Conservation (phyloP, 2,329 filamentous ascomycete genomes). For the Keithomyces neogunnii region DNA sequence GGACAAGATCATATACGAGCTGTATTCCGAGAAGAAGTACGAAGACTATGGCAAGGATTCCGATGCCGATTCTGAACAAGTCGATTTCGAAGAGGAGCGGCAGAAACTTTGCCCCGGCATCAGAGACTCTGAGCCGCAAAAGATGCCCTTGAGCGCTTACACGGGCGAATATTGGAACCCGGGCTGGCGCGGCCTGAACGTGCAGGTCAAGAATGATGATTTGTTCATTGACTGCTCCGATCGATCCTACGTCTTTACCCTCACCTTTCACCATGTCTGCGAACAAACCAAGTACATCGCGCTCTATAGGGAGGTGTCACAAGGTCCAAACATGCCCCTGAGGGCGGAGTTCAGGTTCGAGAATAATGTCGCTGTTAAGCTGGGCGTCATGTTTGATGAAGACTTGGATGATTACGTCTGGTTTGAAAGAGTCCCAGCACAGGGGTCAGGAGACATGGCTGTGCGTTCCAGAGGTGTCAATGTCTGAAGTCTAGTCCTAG, state of each 20-base stretch:
- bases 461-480: background rate
- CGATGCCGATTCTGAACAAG: background rate
- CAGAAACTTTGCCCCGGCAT: conserved; percentile 6
- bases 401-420: conserved; percentile 12
- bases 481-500: background rate
- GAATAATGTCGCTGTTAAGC: conserved; percentile 1
- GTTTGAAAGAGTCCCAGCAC: conserved; percentile 9
- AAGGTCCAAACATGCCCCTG: conserved; percentile 4
- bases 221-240: conserved; percentile 19
- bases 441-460: background rate
- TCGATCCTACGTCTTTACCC: conserved; percentile 18
- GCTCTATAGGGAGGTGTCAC: conserved; percentile 9
- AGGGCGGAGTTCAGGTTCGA: conserved; percentile 13
- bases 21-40: conserved; percentile 1
- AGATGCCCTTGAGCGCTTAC: conserved; percentile 10
- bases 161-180: conserved; percentile 16
- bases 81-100: background rate
- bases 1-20: background rate
- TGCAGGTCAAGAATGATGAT: conserved; percentile 10
- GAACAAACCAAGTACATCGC: conserved; percentile 13
- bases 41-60: background rate
- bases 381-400: conserved; percentile 15
- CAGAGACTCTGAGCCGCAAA: conserved; percentile 2
- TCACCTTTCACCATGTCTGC: conserved; percentile 11
- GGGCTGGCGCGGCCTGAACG: conserved; percentile 16